Evolutionary conservation across 768 basidiomycete genomes (phyloP), one percentile per base, ranked within the genome.

Genomic region (Leccinum uliginosum): DNA sequence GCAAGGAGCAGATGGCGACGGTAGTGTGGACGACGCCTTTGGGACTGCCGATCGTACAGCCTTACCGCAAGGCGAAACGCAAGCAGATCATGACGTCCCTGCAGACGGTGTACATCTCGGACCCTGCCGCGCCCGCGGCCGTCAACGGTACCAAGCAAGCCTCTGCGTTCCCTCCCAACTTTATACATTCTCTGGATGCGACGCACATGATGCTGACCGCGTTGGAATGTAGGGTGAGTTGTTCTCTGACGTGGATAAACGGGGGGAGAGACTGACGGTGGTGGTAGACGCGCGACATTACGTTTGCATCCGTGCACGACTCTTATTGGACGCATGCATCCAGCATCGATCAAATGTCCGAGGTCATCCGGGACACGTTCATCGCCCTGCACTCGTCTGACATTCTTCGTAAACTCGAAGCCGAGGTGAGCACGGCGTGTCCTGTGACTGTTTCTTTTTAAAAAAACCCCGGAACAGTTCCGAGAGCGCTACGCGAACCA

Each of bases 171-270:
- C 96, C 97, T 5, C 97, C 97, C 49, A 99, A 99, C 75, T 98
- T 96, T 67, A 93, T 99, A 52, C 97, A 99, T 70, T 92, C 90
- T 67, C 79, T 99, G 27, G 97, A 99, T 70, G 97, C 97, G 2
- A 96, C 96, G 2, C 97, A 99, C 74, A 98, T 99, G 94, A 87
- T 98, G 84, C 74, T 98, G 63, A 97, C 95, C 2, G 94, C 96
- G 10, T 78, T 96, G 48, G 88, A 93, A 62, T 97, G 94, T 71
- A 76, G 81, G 60, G 93, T 91, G 71, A 53, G 86, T 73, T 38
- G 14, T 1, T 26, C 50, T 34, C 21, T 32, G 7, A 9, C 3
- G 23, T 27, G 4, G 14, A 30, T 9, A 30, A 27, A 23, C 19
- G 24, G 9, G 11, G 40, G 44, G 61, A n/a, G 29, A 30, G 21